Conservation (phyloP, 495 filamentous ascomycete species). For the Trichoderma asperelloides region DNA sequence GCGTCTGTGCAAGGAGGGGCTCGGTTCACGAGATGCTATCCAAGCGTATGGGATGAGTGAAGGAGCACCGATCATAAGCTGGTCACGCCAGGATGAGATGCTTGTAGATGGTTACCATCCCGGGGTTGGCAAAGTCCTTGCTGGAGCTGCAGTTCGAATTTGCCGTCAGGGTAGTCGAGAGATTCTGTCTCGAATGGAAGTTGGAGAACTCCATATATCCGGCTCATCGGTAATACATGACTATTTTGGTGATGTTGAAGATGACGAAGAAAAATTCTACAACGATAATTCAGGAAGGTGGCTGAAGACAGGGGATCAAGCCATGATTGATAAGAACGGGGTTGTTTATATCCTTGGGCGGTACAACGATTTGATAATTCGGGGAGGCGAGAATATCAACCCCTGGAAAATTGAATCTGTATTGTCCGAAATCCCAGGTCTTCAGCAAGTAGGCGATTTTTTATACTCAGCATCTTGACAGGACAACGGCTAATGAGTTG, state of each 20-base stretch:
- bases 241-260: slow-evolving; percentile 22
- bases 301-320: slow-evolving; percentile 39
- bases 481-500: background rate
- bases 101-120: slow-evolving; percentile 14
- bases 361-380: slow-evolving; percentile 42
- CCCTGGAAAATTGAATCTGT: slow-evolving; percentile 31
- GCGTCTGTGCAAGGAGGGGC: slow-evolving; percentile 18
- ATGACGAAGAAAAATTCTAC: slow-evolving; percentile 24
- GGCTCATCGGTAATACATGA: slow-evolving; percentile 21
- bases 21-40: slow-evolving; percentile 22
- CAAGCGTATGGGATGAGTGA: slow-evolving; percentile 38
- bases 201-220: slow-evolving; percentile 36
- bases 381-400: slow-evolving; percentile 40
- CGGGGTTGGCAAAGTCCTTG: slow-evolving; percentile 23
- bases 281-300: slow-evolving; percentile 25
- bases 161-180: slow-evolving; percentile 23
- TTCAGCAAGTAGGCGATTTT: slow-evolving; percentile 10
- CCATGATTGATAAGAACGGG: slow-evolving; percentile 27
- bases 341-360: slow-evolving; percentile 32
- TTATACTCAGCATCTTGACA: background rate
- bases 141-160: slow-evolving; percentile 27
- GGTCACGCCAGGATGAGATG: slow-evolving; percentile 15
- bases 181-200: slow-evolving; percentile 18
- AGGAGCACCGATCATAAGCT: slow-evolving; percentile 24
- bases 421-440: slow-evolving; percentile 19